Evolutionary conservation across 192 early-diverging fungal genomes (phyloP).

Genomic region (Rhizoclosmatium globosum): DNA sequence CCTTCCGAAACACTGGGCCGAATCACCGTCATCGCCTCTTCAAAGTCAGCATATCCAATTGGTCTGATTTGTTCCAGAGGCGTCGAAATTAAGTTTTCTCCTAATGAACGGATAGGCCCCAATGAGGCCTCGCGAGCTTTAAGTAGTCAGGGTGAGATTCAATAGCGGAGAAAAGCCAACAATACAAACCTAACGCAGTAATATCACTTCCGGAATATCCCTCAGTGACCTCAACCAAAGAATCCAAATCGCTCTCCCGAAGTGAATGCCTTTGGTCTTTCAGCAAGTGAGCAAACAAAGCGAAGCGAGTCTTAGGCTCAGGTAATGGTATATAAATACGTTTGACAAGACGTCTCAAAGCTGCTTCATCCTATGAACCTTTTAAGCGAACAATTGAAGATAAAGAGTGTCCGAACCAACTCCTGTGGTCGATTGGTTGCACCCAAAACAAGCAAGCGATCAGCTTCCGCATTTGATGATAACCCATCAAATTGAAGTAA

Average conservation of each 20-base stretch:
- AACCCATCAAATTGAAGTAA: constrained; percentile 67
- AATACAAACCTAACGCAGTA: constrained; percentile 50
- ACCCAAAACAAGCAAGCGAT: constrained; percentile 57
- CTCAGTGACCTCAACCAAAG: constrained; percentile 46
- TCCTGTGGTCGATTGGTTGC: constrained; percentile 69
- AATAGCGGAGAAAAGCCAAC: not conserved
- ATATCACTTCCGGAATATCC: constrained; percentile 65
- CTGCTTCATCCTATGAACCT: constrained; percentile 56
- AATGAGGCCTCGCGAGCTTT: constrained; percentile 63
- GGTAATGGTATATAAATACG: constrained; percentile 68
- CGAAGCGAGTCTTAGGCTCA: constrained; percentile 51
- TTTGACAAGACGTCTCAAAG: constrained; percentile 58
- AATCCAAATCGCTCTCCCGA: constrained; percentile 38
- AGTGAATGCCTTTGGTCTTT: constrained; percentile 47
- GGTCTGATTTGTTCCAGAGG: constrained; percentile 48
- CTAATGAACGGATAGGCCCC: constrained; percentile 58
- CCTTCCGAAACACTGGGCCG: constrained; percentile 50
- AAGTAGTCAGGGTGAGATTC: not conserved
- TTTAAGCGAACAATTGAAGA: constrained; percentile 7
- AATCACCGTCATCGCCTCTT: constrained; percentile 45
- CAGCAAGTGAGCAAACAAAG: constrained; percentile 51
- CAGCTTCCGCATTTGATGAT: constrained; percentile 39
- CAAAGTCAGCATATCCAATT: constrained; percentile 53
- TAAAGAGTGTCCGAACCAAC: constrained; percentile 37
- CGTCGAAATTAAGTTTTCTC: constrained; percentile 49